A percentile compares a stretch with the other conserved stretches of the same genome.
Evolutionary conservation across 2,329 filamentous ascomycete genomes (phyloP).

Genomic region (Amauroascus verrucosus): DNA sequence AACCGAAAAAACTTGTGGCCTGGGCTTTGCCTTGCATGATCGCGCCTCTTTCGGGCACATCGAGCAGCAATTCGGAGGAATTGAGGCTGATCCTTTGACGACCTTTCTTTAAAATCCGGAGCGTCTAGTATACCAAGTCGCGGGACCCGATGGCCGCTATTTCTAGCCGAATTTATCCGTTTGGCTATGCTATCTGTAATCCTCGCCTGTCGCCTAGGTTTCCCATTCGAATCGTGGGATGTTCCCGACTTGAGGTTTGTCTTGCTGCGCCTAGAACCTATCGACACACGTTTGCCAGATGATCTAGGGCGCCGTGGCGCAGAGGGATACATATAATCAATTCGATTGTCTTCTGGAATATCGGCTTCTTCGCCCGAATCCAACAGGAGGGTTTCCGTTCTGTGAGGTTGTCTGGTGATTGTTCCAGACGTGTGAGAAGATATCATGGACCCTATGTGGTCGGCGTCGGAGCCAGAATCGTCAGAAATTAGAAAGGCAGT

Average conservation of each 20-base stretch:
- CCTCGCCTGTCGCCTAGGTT: constrained; percentile 26
- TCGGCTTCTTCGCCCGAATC: constrained; percentile 23
- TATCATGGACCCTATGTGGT: not conserved
- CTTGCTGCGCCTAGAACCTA: not conserved
- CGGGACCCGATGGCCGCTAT: constrained; percentile 20
- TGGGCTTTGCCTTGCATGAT: constrained; percentile 44
- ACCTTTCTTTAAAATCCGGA: constrained; percentile 25
- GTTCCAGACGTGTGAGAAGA: not conserved
- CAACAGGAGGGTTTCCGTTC: constrained; percentile 1
- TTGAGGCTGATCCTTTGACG: constrained; percentile 34
- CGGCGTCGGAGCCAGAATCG: constrained; percentile 26
- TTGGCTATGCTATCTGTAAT: constrained; percentile 28
- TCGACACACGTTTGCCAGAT: not conserved
- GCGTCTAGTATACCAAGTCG: constrained; percentile 45
- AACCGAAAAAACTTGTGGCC: constrained; percentile 44
- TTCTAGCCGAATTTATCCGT: constrained; percentile 19
- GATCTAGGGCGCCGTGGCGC: constrained; percentile 19
- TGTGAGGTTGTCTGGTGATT: not conserved
- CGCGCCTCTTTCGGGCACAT: constrained; percentile 38
- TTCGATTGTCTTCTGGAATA: constrained; percentile 34
- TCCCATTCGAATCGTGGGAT: not conserved
- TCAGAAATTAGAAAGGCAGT: constrained; percentile 13
- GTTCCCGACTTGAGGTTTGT: constrained; percentile 13
- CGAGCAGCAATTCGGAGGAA: constrained; percentile 49
- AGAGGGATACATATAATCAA: constrained; percentile 34